These are phyloP conservation scores for Aurantiochytrium sp. DNA, from an alignment of 108 stramenopile species.

Conservation along the genomic window DNA sequence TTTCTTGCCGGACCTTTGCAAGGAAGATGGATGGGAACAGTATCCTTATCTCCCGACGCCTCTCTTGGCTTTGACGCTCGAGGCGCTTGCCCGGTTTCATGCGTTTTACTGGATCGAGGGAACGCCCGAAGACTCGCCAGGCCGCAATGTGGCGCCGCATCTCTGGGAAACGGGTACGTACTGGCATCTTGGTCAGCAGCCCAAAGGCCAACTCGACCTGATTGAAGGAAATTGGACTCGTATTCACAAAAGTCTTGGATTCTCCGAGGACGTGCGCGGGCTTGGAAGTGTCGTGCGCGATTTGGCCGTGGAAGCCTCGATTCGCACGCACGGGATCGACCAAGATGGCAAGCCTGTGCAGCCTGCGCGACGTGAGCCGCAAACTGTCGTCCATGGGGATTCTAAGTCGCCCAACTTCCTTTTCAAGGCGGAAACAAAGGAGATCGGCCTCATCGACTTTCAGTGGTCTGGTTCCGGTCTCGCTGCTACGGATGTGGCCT, in stretches of 20 bases:
- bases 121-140: background rate
- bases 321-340: constrained; percentile 52
- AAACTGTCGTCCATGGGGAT: constrained; percentile 64
- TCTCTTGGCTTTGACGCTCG: constrained; percentile 35
- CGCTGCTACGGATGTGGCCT: constrained; percentile 66
- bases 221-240: constrained; percentile 47
- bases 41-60: constrained; percentile 47
- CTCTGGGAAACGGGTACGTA: constrained; percentile 60
- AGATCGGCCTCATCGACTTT: constrained; percentile 64
- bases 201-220: constrained; percentile 43
- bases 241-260: constrained; percentile 28
- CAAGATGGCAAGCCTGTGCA: background rate
- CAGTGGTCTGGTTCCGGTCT: constrained; percentile 65
- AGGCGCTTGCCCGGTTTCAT: constrained; percentile 56
- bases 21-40: constrained; percentile 54
- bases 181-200: constrained; percentile 57
- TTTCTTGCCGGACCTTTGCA: constrained; percentile 51
- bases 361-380: constrained; percentile 21
- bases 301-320: background rate
- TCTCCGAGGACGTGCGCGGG: background rate
- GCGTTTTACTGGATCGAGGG: constrained; percentile 62
- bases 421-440: constrained; percentile 34
- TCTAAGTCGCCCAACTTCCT: constrained; percentile 65
- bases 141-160: constrained; percentile 9
- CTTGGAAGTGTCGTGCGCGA: background rate